Evolutionary conservation across 164 flowering plant species (phyloP).

Genomic region (Stephania japonica): DNA sequence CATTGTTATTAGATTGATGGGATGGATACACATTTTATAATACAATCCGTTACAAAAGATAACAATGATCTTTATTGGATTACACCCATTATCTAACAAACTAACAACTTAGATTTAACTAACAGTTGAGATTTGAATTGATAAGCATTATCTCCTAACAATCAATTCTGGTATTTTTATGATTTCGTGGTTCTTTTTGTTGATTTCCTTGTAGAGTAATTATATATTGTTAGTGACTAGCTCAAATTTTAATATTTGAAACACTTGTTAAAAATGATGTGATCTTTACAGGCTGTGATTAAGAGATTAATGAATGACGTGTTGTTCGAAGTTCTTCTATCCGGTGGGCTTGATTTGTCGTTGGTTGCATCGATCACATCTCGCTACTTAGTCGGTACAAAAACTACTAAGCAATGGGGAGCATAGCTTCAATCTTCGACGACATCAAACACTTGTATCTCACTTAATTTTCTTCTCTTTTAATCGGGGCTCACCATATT

Average conservation of each 20-base stretch:
- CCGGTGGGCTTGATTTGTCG: slow-evolving; percentile 92
- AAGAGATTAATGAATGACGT: slow-evolving; percentile 97
- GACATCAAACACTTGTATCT: background rate
- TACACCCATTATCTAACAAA: too few species aligned
- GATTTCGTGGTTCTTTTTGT: too few species aligned
- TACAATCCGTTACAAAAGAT: too few species aligned
- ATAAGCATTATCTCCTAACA: too few species aligned
- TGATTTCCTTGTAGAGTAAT: background rate
- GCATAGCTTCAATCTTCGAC: slow-evolving; percentile 56
- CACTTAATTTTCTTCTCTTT: background rate
- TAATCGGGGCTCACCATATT: slow-evolving; percentile 83
- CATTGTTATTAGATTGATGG: too few species aligned
- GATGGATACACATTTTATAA: too few species aligned
- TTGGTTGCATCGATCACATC: slow-evolving; percentile 79
- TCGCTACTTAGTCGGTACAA: slow-evolving; percentile 71
- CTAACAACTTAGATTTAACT: too few species aligned
- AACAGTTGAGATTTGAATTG: too few species aligned
- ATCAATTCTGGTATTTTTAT: too few species aligned
- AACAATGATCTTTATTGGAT: too few species aligned
- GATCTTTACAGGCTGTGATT: slow-evolving; percentile 58
- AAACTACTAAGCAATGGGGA: slow-evolving; percentile 90
- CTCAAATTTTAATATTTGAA: too few species aligned
- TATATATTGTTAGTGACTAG: too few species aligned
- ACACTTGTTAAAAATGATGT: background rate
- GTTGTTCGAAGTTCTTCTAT: slow-evolving; percentile 82